Evolutionary conservation across 225 moss, liverwort and hornwort species (phyloP).

Genomic region (Marchantia polymorpha): DNA sequence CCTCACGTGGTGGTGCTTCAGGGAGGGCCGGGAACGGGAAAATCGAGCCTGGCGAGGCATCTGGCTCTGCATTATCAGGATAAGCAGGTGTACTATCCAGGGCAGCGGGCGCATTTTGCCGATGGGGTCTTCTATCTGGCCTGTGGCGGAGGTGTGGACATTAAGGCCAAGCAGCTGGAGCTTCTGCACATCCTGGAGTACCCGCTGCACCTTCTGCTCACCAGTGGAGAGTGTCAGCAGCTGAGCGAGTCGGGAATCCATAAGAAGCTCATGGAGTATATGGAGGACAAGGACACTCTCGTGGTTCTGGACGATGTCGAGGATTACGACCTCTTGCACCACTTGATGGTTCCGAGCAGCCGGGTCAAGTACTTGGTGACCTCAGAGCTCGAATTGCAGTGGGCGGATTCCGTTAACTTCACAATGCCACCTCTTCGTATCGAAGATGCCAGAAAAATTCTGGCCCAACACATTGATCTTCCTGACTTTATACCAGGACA

Average conservation of each 20-base stretch:
- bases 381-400: slow-evolving; percentile 42
- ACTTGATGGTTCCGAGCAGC: slow-evolving; percentile 39
- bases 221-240: slow-evolving; percentile 40
- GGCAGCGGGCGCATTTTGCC: slow-evolving; percentile 14
- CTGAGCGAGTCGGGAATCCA: slow-evolving; percentile 35
- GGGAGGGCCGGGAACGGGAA: slow-evolving; percentile 44
- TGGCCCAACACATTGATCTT: slow-evolving; percentile 37
- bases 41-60: slow-evolving; percentile 37
- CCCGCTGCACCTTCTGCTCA: slow-evolving; percentile 36
- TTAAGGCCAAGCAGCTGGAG: slow-evolving; percentile 49
- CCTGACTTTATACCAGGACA: slow-evolving; percentile 29
- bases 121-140: slow-evolving; percentile 41
- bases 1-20: slow-evolving; percentile 42
- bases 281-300: slow-evolving; percentile 38
- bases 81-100: slow-evolving; percentile 12
- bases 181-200: slow-evolving; percentile 36
- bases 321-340: slow-evolving; percentile 44
- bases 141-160: slow-evolving; percentile 43
- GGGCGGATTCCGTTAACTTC: slow-evolving; percentile 34
- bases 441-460: slow-evolving; percentile 35
- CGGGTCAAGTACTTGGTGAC: slow-evolving; percentile 47
- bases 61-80: slow-evolving; percentile 37
- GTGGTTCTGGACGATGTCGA: slow-evolving; percentile 40
- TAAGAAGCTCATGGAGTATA: slow-evolving; percentile 40
- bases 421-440: slow-evolving; percentile 30